phyloP scores from a whole-genome alignment of 805 yeast species.

The Yarrowia deformans region DNA sequence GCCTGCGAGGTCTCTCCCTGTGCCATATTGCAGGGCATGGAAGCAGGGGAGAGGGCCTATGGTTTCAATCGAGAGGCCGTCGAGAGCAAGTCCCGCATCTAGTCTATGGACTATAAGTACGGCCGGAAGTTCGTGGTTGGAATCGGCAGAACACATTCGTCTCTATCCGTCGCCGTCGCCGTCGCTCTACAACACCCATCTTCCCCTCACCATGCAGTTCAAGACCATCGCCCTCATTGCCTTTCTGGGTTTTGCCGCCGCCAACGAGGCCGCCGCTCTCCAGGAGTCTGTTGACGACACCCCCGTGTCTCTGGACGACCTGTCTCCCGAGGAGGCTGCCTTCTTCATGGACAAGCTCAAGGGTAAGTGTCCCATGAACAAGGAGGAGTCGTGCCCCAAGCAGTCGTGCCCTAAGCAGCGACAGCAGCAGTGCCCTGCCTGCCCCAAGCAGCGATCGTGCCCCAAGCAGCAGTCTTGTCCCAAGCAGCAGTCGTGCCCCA shows the following conservation, averaged over 20 bases:
- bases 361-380: constrained; percentile 19
- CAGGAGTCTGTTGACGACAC: constrained; percentile 13
- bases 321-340: constrained; percentile 25
- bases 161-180: too few species aligned
- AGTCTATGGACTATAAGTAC: background rate
- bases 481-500: constrained; percentile 4
- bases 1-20: too few species aligned
- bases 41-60: background rate
- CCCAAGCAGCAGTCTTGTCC: constrained; percentile 27
- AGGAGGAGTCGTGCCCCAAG: constrained; percentile 26
- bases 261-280: background rate
- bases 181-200: background rate
- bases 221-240: constrained; percentile 31
- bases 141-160: background rate
- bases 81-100: background rate
- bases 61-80: background rate
- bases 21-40: background rate
- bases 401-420: constrained; percentile 27
- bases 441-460: constrained; percentile 25
- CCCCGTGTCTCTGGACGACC: constrained; percentile 18
- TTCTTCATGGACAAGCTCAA: constrained; percentile 29
- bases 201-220: constrained; percentile 9
- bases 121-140: background rate
- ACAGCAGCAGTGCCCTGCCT: constrained; percentile 25
- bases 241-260: constrained; percentile 18